A percentile compares a stretch with the other conserved stretches of the same genome.
phyloP scores from a whole-genome alignment of 768 basidiomycete species.

The Tulasnella sp. region DNA sequence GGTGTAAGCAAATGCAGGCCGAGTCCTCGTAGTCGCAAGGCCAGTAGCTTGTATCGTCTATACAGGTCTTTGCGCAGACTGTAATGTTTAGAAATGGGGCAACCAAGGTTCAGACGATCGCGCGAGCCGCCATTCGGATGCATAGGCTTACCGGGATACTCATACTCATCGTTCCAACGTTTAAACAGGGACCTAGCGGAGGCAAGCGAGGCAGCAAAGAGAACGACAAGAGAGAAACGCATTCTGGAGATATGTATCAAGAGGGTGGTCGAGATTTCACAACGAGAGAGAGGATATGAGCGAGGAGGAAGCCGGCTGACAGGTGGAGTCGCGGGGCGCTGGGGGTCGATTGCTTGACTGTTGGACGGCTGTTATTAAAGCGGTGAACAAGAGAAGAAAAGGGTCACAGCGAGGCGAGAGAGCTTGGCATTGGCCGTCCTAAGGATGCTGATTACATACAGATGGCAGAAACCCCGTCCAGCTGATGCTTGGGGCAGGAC shows the following conservation, averaged over 20 bases:
- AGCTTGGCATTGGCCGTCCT: not conserved
- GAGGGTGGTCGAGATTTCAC: not conserved
- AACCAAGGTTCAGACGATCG: not conserved
- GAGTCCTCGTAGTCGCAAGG: not conserved
- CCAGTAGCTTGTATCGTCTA: not conserved
- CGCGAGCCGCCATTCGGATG: not conserved
- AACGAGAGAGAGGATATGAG: not conserved
- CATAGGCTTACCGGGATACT: not conserved
- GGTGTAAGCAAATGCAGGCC: no score
- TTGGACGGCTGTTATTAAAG: not conserved
- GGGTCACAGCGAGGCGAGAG: no score
- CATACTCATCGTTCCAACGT: not conserved
- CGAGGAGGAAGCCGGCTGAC: not conserved
- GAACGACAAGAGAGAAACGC: not conserved
- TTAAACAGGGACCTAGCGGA: not conserved
- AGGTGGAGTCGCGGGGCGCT: not conserved
- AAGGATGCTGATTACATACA: not conserved
- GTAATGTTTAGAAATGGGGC: no score
- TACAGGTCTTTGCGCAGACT: not conserved
- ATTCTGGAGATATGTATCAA: not conserved
- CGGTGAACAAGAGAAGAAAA: not conserved
- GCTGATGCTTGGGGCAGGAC: not conserved
- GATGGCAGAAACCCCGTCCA: not conserved
- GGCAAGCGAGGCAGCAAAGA: conserved; percentile 6
- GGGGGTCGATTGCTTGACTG: not conserved